Percentiles rank a stretch among this genome's conserved stretches.
phyloP scores from a whole-genome alignment of 306 rosid species.

The Dicorynia guianensis region DNA sequence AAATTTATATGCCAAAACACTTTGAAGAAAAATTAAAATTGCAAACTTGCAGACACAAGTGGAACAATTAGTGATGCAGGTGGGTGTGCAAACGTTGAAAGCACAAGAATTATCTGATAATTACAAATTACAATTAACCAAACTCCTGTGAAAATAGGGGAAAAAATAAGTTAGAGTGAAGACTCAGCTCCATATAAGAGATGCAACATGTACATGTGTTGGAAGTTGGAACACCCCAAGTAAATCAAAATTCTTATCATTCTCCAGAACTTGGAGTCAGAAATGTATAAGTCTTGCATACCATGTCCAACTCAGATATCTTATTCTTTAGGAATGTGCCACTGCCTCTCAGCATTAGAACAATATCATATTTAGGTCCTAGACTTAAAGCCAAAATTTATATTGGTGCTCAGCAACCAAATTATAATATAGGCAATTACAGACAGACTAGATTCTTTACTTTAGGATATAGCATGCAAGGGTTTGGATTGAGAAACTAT shows the following conservation, averaged over 20 bases:
- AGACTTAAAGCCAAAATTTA: background rate
- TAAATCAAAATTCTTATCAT: background rate
- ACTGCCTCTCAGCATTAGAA: background rate
- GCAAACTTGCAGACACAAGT: slow-evolving; percentile 32
- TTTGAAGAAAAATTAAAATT: background rate
- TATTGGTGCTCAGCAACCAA: background rate
- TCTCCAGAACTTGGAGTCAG: background rate
- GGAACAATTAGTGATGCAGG: slow-evolving; percentile 18
- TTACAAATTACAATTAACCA: background rate
- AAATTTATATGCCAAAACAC: slow-evolving; percentile 19
- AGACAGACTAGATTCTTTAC: too few relatives aligned
- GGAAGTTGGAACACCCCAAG: background rate
- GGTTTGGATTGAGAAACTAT: too few relatives aligned
- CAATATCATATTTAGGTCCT: background rate
- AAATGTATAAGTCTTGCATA: background rate
- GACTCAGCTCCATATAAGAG: background rate
- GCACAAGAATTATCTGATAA: background rate
- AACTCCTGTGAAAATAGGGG: background rate
- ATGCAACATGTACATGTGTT: background rate
- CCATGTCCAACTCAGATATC: background rate
- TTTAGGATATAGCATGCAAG: too few relatives aligned
- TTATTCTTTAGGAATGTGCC: background rate
- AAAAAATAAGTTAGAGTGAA: background rate
- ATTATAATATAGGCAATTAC: background rate
- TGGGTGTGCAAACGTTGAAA: background rate